Conservation (phyloP, 768 basidiomycete genomes). For the Macrocybe gigantea region DNA sequence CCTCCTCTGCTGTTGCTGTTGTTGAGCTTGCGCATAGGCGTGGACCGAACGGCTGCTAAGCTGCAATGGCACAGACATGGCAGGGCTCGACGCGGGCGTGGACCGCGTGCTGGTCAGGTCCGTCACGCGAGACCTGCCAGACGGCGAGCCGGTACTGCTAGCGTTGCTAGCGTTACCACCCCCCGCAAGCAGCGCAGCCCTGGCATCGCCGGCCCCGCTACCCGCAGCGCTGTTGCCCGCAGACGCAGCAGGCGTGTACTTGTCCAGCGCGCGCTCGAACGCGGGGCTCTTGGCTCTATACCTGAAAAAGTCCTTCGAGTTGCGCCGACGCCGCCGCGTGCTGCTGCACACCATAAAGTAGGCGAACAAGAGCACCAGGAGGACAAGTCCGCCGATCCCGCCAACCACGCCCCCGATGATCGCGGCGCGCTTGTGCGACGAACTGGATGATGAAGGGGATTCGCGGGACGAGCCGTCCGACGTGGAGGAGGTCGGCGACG, state of each 20-base stretch:
- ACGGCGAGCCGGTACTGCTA: no score
- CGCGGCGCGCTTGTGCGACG: conserved; percentile 1
- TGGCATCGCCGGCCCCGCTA: no score
- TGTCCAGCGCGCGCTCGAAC: neutral
- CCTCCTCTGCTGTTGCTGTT: neutral
- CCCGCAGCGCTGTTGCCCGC: neutral
- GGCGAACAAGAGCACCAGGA: conserved; percentile 3
- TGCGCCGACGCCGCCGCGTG: conserved; percentile 4
- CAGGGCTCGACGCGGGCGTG: neutral
- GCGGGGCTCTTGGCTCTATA: conserved; percentile 9
- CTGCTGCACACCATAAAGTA: conserved; percentile 6
- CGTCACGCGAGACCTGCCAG: no score
- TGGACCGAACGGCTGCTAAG: neutral
- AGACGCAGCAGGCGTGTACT: neutral
- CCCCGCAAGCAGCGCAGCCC: no score
- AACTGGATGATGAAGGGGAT: neutral
- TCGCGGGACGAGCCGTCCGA: neutral
- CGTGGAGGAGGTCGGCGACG: neutral
- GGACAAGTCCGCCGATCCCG: conserved; percentile 10
- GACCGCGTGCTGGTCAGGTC: neutral
- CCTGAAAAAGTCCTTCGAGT: conserved; percentile 10
- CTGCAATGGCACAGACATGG: neutral
- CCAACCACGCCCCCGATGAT: conserved; percentile 19
- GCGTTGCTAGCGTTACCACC: no score
- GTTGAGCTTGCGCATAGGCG: neutral